phyloP scores from a whole-genome alignment of 495 filamentous ascomycete genomes.

The Neurospora sp. region DNA sequence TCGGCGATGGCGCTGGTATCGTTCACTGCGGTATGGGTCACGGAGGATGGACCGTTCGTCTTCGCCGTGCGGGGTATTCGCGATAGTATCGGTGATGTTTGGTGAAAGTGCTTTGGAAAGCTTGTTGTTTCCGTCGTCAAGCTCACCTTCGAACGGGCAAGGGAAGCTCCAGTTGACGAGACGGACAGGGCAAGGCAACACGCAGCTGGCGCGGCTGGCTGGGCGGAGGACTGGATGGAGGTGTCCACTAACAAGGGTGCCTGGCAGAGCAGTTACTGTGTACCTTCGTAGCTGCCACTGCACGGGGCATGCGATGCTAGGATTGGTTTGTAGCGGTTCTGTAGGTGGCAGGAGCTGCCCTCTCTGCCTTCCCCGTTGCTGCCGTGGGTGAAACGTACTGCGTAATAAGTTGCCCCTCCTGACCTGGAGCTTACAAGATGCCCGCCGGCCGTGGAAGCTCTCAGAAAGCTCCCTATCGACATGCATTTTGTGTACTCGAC shows the following conservation, averaged over 20 bases:
- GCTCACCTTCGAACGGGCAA: constrained; percentile 3
- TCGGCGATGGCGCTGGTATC: background rate
- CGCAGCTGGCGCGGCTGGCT: constrained; percentile 29
- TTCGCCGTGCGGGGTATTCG: background rate
- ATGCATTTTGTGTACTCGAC: background rate
- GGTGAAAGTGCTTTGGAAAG: background rate
- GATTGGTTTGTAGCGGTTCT: background rate
- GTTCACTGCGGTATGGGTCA: background rate
- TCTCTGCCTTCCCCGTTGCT: no score
- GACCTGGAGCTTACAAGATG: constrained; percentile 2
- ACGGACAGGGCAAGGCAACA: constrained; percentile 25
- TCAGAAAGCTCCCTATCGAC: constrained; percentile 2
- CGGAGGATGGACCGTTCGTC: background rate
- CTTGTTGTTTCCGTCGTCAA: constrained; percentile 4
- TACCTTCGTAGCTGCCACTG: background rate
- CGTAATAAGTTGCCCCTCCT: constrained; percentile 9
- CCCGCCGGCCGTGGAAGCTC: constrained; percentile 7
- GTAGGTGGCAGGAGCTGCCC: no score
- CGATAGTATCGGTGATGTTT: background rate
- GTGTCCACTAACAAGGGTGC: constrained; percentile 7
- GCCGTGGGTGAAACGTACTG: no score
- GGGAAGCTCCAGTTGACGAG: constrained; percentile 16
- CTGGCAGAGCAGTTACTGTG: background rate
- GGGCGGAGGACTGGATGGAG: constrained; percentile 1
- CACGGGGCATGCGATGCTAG: constrained; percentile 11